Conservation (phyloP, 805 yeast genomes). For the Cyberlindnera misumaiensis region DNA sequence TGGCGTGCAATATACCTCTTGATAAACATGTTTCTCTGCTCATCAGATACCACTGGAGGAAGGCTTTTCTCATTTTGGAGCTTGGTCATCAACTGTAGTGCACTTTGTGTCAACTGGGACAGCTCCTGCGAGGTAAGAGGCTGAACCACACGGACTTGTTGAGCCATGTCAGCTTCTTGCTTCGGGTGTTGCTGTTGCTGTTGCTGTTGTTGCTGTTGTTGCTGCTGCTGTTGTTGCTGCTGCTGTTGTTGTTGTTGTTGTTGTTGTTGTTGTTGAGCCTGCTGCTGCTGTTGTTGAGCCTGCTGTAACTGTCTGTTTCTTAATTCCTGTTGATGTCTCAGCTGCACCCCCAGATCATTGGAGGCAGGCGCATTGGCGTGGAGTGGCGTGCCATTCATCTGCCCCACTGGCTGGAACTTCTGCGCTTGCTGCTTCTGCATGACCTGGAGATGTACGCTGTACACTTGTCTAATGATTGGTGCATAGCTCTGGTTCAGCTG, state of each 20-base stretch:
- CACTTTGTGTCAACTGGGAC: constrained; percentile 19
- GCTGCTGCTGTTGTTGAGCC: constrained; percentile 24
- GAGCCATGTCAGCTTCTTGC: constrained; percentile 12
- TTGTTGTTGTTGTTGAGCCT: background rate
- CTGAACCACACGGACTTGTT: no score
- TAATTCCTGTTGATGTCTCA: constrained; percentile 28
- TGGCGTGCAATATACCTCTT: constrained; percentile 21
- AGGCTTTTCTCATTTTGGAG: constrained; percentile 21
- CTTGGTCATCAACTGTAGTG: constrained; percentile 17
- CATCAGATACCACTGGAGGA: constrained; percentile 18
- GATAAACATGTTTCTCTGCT: constrained; percentile 19
- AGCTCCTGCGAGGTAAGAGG: constrained; percentile 15
- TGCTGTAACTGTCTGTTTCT: constrained; percentile 26
- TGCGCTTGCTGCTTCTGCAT: constrained; percentile 39
- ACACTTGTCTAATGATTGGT: constrained; percentile 57
- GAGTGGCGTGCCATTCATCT: constrained; percentile 6
- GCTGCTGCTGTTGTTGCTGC: constrained; percentile 13
- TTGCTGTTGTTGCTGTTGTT: constrained; percentile 24
- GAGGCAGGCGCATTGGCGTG: background rate
- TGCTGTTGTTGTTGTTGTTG: constrained; percentile 6
- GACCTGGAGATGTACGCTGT: constrained; percentile 58
- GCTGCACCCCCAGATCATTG: constrained; percentile 16
- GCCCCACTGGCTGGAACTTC: constrained; percentile 16
- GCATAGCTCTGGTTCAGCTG: constrained; percentile 52
- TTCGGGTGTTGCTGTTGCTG: constrained; percentile 1